Base-by-base conservation (phyloP, 2,329 filamentous ascomycete species). In the Zarea fungicola region DNA sequence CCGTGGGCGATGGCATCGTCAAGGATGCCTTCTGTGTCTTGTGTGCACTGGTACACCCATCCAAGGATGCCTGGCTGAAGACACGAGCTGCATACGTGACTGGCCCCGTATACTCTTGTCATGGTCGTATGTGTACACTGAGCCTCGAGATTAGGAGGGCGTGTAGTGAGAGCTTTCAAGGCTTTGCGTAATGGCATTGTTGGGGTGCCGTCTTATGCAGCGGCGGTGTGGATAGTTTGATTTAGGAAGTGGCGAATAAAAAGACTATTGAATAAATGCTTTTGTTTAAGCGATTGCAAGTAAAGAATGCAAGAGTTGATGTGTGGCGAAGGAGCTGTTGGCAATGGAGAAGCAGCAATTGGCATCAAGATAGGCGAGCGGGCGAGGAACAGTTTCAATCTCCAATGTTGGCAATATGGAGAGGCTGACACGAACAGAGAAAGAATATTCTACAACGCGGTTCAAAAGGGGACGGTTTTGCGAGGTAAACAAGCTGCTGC, bases 11-110 rank as follows among this genome's bases (percentile, higher is more conserved):
- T 52, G 6, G 58, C 55, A 34, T 61, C 56, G 46, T 67, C 67
- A 21, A 65, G 62, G 40, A 67, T 56, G 42, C 70, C 66, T 25
- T 78, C 72, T 10, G 69, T 69, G 57, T 90, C 86, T 61, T 87
- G 80, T 11, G 75, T 78, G 64, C 89, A 93, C 51, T 77, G 73
- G 63, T 88, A 93, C 19, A 93, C 67, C 79, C 85, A 93, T 22
- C 86, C 85, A 46, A 84, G 72, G 14, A 73, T 66, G 0, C 84
- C 78, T 1, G 65, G 63, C 34, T 68, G 66, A 32, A 69, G 68
- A 58, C 88, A 93, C 21, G 73, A 60, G 7, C 74, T 66, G 65
- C 88, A 93, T 16, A 63, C 59, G 40, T 71, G 63, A 23, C 72
- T 61, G 18, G 66, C 50, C 28, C 75, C 76, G 57, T 83, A 87